Conservation (phyloP, 1,284 basidiomycete species). For the Trichosporon sp. region DNA sequence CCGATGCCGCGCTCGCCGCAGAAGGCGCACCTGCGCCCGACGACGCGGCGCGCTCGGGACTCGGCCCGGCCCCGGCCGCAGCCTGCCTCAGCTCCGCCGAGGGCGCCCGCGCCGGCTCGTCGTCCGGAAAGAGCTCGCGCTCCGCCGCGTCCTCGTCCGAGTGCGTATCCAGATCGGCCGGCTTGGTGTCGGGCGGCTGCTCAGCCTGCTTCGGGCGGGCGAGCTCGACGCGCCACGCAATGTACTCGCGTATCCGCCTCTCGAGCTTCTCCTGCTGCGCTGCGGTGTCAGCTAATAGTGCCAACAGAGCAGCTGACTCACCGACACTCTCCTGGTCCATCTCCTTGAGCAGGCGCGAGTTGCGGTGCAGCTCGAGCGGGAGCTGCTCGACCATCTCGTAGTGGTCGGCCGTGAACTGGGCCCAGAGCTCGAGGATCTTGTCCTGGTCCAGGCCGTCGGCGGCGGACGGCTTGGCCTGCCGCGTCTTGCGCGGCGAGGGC, state of each 20-base stretch:
- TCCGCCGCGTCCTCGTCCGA: neutral
- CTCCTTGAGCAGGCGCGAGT: conserved; percentile 72
- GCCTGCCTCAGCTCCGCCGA: too few species aligned
- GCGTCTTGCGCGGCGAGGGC: conserved; percentile 6
- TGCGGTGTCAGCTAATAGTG: conserved; percentile 13
- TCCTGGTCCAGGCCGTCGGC: conserved; percentile 21
- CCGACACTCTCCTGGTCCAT: conserved; percentile 69
- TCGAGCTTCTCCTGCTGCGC: conserved; percentile 40
- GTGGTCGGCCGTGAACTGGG: conserved; percentile 69
- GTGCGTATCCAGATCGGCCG: neutral
- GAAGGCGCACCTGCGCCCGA: too few species aligned
- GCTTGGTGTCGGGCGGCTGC: neutral
- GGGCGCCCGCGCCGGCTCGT: neutral
- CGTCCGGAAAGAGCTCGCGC: conserved; percentile 2
- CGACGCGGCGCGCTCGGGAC: too few species aligned
- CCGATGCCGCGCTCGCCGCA: neutral
- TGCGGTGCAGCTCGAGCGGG: conserved; percentile 74
- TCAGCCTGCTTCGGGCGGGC: neutral
- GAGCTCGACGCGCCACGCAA: conserved; percentile 22
- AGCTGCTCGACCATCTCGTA: conserved; percentile 81
- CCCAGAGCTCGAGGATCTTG: conserved; percentile 59
- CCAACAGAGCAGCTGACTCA: conserved; percentile 41
- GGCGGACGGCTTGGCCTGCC: conserved; percentile 2
- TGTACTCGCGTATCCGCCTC: conserved; percentile 36
- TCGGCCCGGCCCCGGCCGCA: too few species aligned